Percentiles rank a stretch among this genome's conserved stretches.
phyloP scores from a whole-genome alignment of 2,329 filamentous ascomycete species.

The Colletotrichum brevisporum region DNA sequence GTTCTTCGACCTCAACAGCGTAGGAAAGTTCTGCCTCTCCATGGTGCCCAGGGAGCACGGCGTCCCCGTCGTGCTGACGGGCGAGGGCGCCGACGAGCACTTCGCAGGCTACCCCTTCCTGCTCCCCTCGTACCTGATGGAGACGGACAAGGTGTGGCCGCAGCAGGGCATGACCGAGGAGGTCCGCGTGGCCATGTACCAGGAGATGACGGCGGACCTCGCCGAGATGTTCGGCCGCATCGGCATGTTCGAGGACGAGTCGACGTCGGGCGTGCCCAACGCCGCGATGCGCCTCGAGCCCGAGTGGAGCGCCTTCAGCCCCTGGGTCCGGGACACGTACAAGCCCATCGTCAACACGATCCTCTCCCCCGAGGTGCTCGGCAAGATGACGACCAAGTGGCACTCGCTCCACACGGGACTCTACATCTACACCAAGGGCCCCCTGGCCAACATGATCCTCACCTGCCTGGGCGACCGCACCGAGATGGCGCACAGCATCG shows the following conservation, averaged over 20 bases:
- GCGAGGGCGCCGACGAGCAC: conserved; percentile 67
- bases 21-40: conserved; percentile 66
- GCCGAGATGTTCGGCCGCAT: conserved; percentile 34
- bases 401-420: conserved; percentile 47
- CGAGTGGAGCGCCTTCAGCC: conserved; percentile 33
- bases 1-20: conserved; percentile 63
- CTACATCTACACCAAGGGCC: conserved; percentile 46
- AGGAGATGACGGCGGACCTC: conserved; percentile 31
- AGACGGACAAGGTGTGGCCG: conserved; percentile 58
- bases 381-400: conserved; percentile 48
- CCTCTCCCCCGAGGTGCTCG: conserved; percentile 37
- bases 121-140: conserved; percentile 62
- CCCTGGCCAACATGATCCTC: conserved; percentile 48
- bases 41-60: conserved; percentile 59
- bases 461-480: conserved; percentile 50
- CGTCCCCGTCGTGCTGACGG: conserved; percentile 68
- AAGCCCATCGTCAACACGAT: conserved; percentile 42
- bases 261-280: conserved; percentile 10
- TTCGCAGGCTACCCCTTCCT: conserved; percentile 67
- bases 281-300: conserved; percentile 25
- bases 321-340: conserved; percentile 38
- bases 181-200: conserved; percentile 21
- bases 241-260: conserved; percentile 39
- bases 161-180: conserved; percentile 41
- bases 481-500: conserved; percentile 55